Conservation (phyloP, 164 flowering plant genomes). For the Taxillus chinensis region DNA sequence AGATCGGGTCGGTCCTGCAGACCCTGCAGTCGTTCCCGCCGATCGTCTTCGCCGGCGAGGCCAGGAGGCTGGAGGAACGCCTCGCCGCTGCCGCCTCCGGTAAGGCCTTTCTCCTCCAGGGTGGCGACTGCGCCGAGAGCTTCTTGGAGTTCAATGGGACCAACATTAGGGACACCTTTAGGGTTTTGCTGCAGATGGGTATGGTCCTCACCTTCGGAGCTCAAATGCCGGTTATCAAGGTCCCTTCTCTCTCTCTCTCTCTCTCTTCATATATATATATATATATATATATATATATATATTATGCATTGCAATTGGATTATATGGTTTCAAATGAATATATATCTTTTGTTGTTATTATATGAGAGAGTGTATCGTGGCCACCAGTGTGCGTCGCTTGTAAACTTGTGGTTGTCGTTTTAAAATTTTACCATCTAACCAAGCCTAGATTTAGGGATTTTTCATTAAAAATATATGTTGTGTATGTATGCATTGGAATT, state of each 20-base stretch:
- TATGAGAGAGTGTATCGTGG: too few relatives aligned
- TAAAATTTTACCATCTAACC: too few relatives aligned
- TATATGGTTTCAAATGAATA: too few relatives aligned
- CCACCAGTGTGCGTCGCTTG: too few relatives aligned
- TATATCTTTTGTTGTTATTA: too few relatives aligned
- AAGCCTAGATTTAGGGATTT: too few relatives aligned
- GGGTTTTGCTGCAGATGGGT: slow-evolving; percentile 45
- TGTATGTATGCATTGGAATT: too few relatives aligned
- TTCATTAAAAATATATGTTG: too few relatives aligned
- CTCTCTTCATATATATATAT: neutral
- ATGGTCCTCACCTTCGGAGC: slow-evolving; percentile 35
- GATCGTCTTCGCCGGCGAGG: slow-evolving; percentile 43
- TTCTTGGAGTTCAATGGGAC: slow-evolving; percentile 38
- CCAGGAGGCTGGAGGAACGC: slow-evolving; percentile 36
- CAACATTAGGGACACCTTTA: slow-evolving; percentile 41
- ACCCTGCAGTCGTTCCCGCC: slow-evolving; percentile 30
- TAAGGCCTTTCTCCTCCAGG: slow-evolving; percentile 40
- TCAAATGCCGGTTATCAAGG: slow-evolving; percentile 45
- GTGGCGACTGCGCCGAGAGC: slow-evolving; percentile 50
- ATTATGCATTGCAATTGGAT: neutral
- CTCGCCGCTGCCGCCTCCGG: slow-evolving; percentile 39
- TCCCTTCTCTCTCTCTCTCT: neutral
- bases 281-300: neutral
- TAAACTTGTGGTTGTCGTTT: too few relatives aligned
- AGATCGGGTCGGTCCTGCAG: slow-evolving; percentile 21